Conservation (phyloP, 2,329 filamentous ascomycete genomes). For the Colletotrichum sublineola region DNA sequence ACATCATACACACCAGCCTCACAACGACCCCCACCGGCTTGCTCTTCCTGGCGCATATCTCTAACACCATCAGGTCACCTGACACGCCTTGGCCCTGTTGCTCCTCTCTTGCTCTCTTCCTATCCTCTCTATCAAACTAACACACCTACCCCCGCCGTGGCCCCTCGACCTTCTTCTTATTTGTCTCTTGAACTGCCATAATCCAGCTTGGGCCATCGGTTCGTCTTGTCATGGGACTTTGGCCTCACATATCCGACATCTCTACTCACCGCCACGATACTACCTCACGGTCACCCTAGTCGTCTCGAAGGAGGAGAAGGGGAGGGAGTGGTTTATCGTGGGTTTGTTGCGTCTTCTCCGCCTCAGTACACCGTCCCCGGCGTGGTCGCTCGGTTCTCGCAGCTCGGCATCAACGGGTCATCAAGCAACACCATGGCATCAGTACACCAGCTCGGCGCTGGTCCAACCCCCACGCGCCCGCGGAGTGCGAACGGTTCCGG, state of each 20-base stretch:
- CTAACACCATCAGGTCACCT: constrained; percentile 39
- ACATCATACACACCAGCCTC: constrained; percentile 36
- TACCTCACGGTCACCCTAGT: constrained; percentile 26
- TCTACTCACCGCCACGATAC: constrained; percentile 35
- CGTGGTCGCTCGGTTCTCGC: constrained; percentile 34
- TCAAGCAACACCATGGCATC: constrained; percentile 51
- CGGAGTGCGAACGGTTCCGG: constrained; percentile 46
- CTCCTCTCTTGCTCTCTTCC: constrained; percentile 20
- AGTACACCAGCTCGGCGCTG: constrained; percentile 54
- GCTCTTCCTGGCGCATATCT: constrained; percentile 34
- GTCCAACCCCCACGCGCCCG: constrained; percentile 49
- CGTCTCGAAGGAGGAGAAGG: constrained; percentile 40
- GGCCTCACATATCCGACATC: constrained; percentile 22
- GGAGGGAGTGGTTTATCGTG: constrained; percentile 33
- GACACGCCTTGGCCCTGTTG: constrained; percentile 29
- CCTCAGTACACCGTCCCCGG: constrained; percentile 20
- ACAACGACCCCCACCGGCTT: constrained; percentile 41
- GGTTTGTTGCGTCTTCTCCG: constrained; percentile 1
- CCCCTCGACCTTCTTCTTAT: constrained; percentile 25
- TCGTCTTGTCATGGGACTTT: constrained; percentile 41
- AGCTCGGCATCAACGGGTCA: constrained; percentile 30
- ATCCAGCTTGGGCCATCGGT: constrained; percentile 19
- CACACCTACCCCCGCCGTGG: constrained; percentile 27
- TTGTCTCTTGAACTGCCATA: constrained; percentile 22
- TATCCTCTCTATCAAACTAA: constrained; percentile 25